A percentile compares a stretch with the other conserved stretches of the same genome.
Conservation (phyloP, 2,329 filamentous ascomycete genomes). For the Curvularia hawaiiensis region DNA sequence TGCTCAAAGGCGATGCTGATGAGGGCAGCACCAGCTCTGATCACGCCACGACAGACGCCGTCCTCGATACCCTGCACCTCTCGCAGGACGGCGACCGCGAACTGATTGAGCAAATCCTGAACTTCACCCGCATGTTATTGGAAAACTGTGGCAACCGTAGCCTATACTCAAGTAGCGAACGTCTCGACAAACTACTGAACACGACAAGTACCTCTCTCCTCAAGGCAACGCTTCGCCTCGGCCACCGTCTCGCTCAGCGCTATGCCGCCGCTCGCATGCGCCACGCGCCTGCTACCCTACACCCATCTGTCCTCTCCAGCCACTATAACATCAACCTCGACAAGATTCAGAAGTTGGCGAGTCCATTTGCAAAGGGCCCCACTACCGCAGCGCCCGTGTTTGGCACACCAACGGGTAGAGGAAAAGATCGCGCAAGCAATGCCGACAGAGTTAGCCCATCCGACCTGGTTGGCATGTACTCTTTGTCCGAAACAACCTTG, state of each 20-base stretch:
- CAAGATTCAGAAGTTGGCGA: slow-evolving; percentile 80
- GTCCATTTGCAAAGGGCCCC: slow-evolving; percentile 76
- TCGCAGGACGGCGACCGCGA: slow-evolving; percentile 77
- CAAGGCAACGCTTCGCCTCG: slow-evolving; percentile 77
- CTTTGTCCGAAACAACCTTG: slow-evolving; percentile 45
- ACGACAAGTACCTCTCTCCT: slow-evolving; percentile 82
- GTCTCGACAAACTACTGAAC: slow-evolving; percentile 87
- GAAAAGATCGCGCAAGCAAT: slow-evolving; percentile 61
- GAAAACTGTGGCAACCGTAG: slow-evolving; percentile 97
- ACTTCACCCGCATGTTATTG: slow-evolving; percentile 84
- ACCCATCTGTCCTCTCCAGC: slow-evolving; percentile 75
- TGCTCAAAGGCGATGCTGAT: slow-evolving; percentile 63
- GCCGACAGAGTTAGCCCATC: slow-evolving; percentile 51
- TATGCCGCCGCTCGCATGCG: slow-evolving; percentile 90
- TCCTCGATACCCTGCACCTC: slow-evolving; percentile 63
- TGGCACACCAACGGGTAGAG: slow-evolving; percentile 66
- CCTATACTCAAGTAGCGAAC: slow-evolving; percentile 91
- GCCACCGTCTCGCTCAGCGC: slow-evolving; percentile 84
- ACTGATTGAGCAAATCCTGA: slow-evolving; percentile 78
- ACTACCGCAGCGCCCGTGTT: slow-evolving; percentile 56
- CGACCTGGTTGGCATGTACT: slow-evolving; percentile 77
- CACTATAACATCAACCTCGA: slow-evolving; percentile 80
- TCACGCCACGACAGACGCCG: slow-evolving; percentile 54
- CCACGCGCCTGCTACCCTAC: slow-evolving; percentile 67
- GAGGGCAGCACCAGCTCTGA: slow-evolving; percentile 41